A percentile compares a stretch with the other conserved stretches of the same genome.
These are phyloP conservation scores for Pleomassaria siparia DNA, from an alignment of 2,329 filamentous ascomycete genomes.

Conservation along the genomic window DNA sequence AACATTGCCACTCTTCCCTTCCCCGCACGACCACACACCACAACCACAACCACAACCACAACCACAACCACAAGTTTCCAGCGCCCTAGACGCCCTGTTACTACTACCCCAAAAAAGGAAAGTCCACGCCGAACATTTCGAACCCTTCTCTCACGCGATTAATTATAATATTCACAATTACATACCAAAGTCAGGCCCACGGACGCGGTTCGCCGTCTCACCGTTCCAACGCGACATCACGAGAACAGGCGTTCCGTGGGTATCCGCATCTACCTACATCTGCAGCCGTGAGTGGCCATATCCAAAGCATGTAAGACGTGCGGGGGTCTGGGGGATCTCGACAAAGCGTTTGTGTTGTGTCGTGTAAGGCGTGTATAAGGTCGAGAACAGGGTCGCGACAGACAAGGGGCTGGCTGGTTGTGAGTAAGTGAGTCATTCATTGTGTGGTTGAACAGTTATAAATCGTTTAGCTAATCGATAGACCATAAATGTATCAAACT, in stretches of 20 bases:
- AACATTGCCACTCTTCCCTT: no score
- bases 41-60: no score
- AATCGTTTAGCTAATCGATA: no score
- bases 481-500: no score
- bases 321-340: conserved; percentile 6
- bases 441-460: not conserved
- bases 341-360: no score
- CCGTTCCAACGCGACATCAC: conserved; percentile 1
- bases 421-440: not conserved
- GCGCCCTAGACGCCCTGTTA: no score
- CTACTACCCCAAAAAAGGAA: not conserved
- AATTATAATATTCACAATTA: not conserved
- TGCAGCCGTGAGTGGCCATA: conserved; percentile 4
- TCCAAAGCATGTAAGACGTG: conserved; percentile 5
- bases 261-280: not conserved
- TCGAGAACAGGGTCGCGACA: no score
- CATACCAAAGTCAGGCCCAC: not conserved
- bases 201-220: not conserved
- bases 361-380: no score
- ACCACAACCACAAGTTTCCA: no score
- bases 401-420: no score
- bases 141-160: not conserved
- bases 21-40: no score
- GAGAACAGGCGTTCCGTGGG: not conserved
- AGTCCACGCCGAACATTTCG: not conserved